Base-by-base conservation (phyloP, 768 basidiomycete species). In the Porpolomopsis calyptriformis region DNA sequence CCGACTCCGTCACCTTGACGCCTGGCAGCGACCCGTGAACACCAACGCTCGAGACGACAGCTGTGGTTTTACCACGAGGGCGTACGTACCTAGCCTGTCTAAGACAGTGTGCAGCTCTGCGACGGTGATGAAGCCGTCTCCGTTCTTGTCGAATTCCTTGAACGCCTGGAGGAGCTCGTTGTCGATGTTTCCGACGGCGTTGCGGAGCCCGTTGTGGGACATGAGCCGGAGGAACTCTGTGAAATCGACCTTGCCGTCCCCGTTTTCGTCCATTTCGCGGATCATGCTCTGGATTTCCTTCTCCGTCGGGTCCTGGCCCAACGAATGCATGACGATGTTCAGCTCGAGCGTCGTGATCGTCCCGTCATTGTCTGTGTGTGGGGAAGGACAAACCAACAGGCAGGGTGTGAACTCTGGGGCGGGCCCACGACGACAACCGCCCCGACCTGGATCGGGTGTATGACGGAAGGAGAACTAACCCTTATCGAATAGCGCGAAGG, bases 51-150 rank as follows among this genome's bases (percentile, higher is more conserved):
- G 12, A 9, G 18, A 9, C 24, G 7, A 43, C 10, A 14, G 22
- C 11, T 16, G n/a, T 18, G 22, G n/a, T 33, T 18, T n/a, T 4
- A 7, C 4, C 26, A 12, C 36, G 31, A 25, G 16, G 40, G 35
- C 23, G 10, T n/a, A 53, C 78, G 44, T 54, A 85, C 89, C 85
- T 48, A 96, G 73, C 61, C 80, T 89, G 52, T 76, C 84, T 93
- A 97, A 94, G 55, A 96, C 89, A 56, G 85, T 82, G 60, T 82
- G 74, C 62, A 96, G 65, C 71, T 97, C 93, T 1, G 80, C 80
- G 4, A 85, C 78, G 27, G 74, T 82, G 66, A 97, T 96, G 58
- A 72, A 85, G 14, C 92, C 93, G 56, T 90, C 92, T 10, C 86
- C 86, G 58, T 97, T 89, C 77, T 89, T 92, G 67, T 97, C 93